Conservation (phyloP, 2,329 filamentous ascomycete species). For the Periconia sp. region DNA sequence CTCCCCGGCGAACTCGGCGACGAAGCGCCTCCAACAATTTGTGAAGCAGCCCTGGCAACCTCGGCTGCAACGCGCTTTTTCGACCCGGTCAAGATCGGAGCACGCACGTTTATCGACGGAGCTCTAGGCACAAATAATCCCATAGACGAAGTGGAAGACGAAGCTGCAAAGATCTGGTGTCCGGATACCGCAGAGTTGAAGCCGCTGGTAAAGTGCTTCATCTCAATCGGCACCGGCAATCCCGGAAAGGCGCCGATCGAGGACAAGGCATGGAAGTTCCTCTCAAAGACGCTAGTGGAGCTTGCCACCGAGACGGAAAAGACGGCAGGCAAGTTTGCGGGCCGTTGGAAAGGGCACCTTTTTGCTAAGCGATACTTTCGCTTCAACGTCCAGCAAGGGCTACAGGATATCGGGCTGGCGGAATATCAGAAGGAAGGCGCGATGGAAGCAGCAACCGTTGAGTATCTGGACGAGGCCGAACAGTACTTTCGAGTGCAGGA, state of each 20-base stretch:
- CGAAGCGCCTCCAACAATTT: constrained; percentile 10
- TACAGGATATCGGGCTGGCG: constrained; percentile 12
- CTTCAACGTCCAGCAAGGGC: constrained; percentile 16
- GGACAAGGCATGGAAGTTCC: constrained; percentile 12
- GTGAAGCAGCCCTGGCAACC: constrained; percentile 29
- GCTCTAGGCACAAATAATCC: constrained; percentile 51
- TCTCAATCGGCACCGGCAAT: constrained; percentile 15
- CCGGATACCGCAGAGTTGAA: constrained; percentile 10
- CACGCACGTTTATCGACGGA: constrained; percentile 49
- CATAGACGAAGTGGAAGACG: constrained; percentile 45
- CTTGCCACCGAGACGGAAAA: constrained; percentile 16
- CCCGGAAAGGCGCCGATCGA: constrained; percentile 11
- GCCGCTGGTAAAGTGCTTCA: constrained; percentile 17
- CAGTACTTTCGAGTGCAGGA: constrained; percentile 5
- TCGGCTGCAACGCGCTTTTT: constrained; percentile 39
- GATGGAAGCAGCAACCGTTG: constrained; percentile 6
- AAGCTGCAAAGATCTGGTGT: constrained; percentile 25
- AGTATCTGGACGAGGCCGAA: constrained; percentile 2
- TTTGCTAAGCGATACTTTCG: constrained; percentile 13
- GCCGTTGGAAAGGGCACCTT: neutral
- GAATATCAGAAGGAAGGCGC: constrained; percentile 9
- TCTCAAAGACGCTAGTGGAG: constrained; percentile 5
- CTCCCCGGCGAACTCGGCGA: constrained; percentile 7
- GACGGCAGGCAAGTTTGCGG: constrained; percentile 13
- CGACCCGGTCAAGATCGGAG: constrained; percentile 45